These are phyloP conservation scores for Infundibulicybe gibba DNA, from an alignment of 768 basidiomycete genomes.

Conservation along the genomic window DNA sequence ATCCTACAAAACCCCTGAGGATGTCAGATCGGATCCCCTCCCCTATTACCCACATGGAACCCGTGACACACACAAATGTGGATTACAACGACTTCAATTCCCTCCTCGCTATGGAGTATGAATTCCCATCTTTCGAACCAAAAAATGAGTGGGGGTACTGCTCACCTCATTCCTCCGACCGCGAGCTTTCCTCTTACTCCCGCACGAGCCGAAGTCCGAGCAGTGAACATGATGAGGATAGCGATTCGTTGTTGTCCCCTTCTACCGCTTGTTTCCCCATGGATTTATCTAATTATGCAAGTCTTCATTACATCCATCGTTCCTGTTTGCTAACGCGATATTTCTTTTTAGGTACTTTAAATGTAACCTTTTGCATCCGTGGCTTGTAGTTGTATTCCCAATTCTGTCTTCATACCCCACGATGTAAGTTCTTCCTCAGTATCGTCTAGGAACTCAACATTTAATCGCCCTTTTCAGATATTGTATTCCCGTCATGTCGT, in stretches of 20 bases:
- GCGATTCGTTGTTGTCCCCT: conserved; percentile 13
- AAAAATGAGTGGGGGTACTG: not conserved
- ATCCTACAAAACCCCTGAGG: conserved; percentile 20
- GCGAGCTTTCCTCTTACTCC: not conserved
- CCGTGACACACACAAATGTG: conserved; percentile 8
- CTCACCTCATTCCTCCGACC: not conserved
- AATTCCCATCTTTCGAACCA: conserved; percentile 6
- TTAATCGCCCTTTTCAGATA: no score
- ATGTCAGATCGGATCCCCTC: conserved; percentile 8
- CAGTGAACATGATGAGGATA: conserved; percentile 10
- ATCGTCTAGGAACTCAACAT: no score
- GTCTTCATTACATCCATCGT: conserved; percentile 9
- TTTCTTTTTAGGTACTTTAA: conserved; percentile 3
- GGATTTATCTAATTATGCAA: conserved; percentile 29
- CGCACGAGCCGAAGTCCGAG: conserved; percentile 8
- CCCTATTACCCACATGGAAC: conserved; percentile 10
- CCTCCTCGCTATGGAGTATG: conserved; percentile 17
- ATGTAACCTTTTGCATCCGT: conserved; percentile 1
- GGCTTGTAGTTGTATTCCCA: conserved; percentile 11
- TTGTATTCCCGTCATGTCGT: no score
- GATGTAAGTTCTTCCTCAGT: no score
- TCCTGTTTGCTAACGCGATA: not conserved
- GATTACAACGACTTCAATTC: conserved; percentile 10
- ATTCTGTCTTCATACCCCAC: not conserved
- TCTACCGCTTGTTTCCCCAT: conserved; percentile 22